Conservation (phyloP, 805 yeast species). For the Candida chauliodis region DNA sequence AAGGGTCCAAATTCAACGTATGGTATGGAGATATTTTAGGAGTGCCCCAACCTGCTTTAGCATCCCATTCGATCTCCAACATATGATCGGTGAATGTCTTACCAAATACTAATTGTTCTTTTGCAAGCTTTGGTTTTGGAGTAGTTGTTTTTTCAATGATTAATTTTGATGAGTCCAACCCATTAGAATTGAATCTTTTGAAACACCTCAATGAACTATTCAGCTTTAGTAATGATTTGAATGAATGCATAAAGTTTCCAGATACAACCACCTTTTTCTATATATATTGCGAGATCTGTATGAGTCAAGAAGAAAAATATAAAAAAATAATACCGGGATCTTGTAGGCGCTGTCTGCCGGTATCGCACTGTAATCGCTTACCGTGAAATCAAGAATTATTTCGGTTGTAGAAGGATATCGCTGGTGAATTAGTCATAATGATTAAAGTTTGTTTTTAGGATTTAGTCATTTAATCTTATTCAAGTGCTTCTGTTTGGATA, state of each 20-base stretch:
- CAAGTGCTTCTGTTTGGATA: too few species aligned
- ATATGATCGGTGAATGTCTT: conserved; percentile 80
- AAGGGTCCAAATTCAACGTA: conserved; percentile 74
- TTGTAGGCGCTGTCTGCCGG: neutral
- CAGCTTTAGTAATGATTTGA: neutral
- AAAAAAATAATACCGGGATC: too few species aligned
- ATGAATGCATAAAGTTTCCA: neutral
- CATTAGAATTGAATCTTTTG: conserved; percentile 7
- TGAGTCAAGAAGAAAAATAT: conserved; percentile 1
- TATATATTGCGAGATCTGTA: neutral
- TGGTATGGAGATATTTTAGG: conserved; percentile 89
- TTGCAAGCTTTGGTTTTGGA: conserved; percentile 36
- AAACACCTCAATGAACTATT: neutral
- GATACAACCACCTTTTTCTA: neutral
- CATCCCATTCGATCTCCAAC: conserved; percentile 82
- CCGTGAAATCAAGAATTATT: too few species aligned
- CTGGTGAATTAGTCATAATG: too few species aligned
- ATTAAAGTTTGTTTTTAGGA: too few species aligned
- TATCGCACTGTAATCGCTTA: neutral
- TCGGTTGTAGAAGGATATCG: conserved; percentile 1
- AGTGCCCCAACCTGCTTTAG: conserved; percentile 72
- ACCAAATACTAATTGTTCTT: conserved; percentile 41
- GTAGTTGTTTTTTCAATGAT: conserved; percentile 34
- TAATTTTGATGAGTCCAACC: conserved; percentile 37
- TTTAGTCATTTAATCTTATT: too few species aligned